Base-by-base conservation (phyloP, 2,329 filamentous ascomycete genomes). In the Aphanocladium album region DNA sequence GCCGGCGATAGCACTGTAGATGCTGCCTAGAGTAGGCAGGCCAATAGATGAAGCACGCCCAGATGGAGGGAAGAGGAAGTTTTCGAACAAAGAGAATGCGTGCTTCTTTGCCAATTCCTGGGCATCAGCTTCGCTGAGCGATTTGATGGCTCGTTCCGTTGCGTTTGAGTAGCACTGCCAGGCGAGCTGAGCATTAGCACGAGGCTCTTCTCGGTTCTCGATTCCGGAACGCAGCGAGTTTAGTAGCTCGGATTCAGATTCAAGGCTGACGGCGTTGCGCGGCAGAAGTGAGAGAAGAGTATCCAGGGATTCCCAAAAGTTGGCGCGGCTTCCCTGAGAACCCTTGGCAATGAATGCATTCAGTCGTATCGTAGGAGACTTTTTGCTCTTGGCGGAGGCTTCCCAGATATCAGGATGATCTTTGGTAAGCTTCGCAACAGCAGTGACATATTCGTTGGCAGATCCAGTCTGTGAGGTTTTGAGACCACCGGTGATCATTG, bases 291-390 rank as follows among this genome's bases (percentile, higher is more conserved):
- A 77, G 6, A 96, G 70, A 0, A 98, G 74, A 33, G 79, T 77
- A 43, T 82, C 79, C 35, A 96, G 71, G 17, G 83, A 83, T 27
- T 80, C 74, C 95, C 95, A 99, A 69, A 88, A 96, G 11, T 80
- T 82, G 3, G 80, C 75, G 0, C 85, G 79, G 3, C 89, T 89
- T n/a, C 86, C 84, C 68, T 97, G 90, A 0, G 93, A 96, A 2
- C 95, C 93, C 67, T 87, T 90, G 63, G 89, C 87, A 7, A 98
- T 77, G 66, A 96, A 95, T 9, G 85, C 78, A 54, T 84, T 82
- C 4, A 99, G 73, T 23, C 88, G 76, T 4, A 77, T 76, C 1
- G 83, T 65, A 0, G 83, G 79, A 1, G 82, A 74, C 60, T 81
- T 84, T 64, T 85, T 83, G n/a, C 77, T 76, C 17, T 69, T 66